Evolutionary conservation across 495 filamentous ascomycete species (phyloP), one percentile per base, ranked within the genome.

Genomic region (Aspergillus baeticus): DNA sequence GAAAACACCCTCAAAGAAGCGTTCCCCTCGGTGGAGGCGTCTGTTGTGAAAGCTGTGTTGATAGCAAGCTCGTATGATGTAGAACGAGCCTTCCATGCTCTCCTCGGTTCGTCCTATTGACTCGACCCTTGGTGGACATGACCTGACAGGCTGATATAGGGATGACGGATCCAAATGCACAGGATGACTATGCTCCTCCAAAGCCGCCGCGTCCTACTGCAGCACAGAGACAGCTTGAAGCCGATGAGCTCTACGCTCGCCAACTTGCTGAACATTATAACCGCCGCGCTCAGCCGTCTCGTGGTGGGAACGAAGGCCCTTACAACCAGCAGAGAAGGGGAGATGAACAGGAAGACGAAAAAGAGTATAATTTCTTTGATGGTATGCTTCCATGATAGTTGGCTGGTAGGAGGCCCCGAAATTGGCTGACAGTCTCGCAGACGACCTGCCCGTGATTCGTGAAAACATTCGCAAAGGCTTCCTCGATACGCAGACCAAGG

Each of bases 401-500:
- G 10, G 5, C 26, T 29, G 13, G 17, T 54, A 53, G n/a, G 44
- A 53, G 20, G 33, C 5, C 31, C 26, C 26, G 3, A 51, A 46
- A 46, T 59, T 65, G 34, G 66, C 55, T 15, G 35, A 34, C 23
- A 10, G 35, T 37, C 36, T 36, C 51, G 51, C 62, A 82, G 94
- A 98, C 65, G 94, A 98, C 62, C 80, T 98, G 41, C 94, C 94
- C 3, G 86, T 92, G 44, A 97, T 98, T 68, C 87, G 86, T 55
- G 90, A 96, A 64, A 97, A 95, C 59, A 83, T 98, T 59, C 88
- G 86, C 63, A 96, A 98, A 74, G 94, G 94, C 1, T 98, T 98
- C 73, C 53, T 94, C 36, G 91, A 98, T 58, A 98, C 94, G 20
- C 94, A 98, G 75, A 83, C 81, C 11, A 96, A 87, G 66, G 89